phyloP scores from a whole-genome alignment of 2,329 filamentous ascomycete species.

The Macrophomina pseudophaseolina region DNA sequence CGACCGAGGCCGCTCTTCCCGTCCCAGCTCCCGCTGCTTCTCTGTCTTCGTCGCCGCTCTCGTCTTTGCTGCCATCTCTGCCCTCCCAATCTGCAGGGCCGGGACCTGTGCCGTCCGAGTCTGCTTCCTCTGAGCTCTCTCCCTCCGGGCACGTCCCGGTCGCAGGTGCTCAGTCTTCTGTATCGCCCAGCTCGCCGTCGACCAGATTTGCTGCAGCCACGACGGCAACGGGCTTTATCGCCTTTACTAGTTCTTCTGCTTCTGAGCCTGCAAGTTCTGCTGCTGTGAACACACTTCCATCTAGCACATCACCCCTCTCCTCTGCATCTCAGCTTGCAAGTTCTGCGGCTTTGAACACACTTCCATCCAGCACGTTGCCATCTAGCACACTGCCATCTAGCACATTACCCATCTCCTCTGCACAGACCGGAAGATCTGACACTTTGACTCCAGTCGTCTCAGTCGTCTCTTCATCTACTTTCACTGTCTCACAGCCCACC shows the following conservation, averaged over 20 bases:
- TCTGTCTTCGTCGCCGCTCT: neutral
- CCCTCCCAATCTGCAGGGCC: neutral
- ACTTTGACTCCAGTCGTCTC: slow-evolving; percentile 18
- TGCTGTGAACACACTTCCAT: slow-evolving; percentile 10
- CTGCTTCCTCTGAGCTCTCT: neutral
- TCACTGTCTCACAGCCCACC: slow-evolving; percentile 6
- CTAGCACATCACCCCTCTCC: neutral
- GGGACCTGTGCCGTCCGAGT: neutral
- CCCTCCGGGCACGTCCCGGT: neutral
- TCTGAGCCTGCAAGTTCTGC: slow-evolving; percentile 13
- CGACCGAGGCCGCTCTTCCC: slow-evolving; percentile 29
- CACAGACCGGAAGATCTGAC: slow-evolving; percentile 18
- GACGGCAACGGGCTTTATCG: slow-evolving; percentile 8
- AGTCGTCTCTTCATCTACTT: slow-evolving; percentile 23
- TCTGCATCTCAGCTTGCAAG: slow-evolving; percentile 1
- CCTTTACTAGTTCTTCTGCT: neutral
- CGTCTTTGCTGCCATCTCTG: slow-evolving; percentile 2
- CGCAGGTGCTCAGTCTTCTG: neutral
- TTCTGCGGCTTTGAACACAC: slow-evolving; percentile 9
- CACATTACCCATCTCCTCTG: slow-evolving; percentile 4
- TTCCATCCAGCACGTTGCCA: neutral
- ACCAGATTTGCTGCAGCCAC: neutral
- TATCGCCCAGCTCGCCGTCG: neutral
- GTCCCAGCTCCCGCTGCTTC: slow-evolving; percentile 5
- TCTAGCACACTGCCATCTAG: neutral